phyloP scores from a whole-genome alignment of 2,329 filamentous ascomycete species.

The Ophiostoma novo-ulmi region DNA sequence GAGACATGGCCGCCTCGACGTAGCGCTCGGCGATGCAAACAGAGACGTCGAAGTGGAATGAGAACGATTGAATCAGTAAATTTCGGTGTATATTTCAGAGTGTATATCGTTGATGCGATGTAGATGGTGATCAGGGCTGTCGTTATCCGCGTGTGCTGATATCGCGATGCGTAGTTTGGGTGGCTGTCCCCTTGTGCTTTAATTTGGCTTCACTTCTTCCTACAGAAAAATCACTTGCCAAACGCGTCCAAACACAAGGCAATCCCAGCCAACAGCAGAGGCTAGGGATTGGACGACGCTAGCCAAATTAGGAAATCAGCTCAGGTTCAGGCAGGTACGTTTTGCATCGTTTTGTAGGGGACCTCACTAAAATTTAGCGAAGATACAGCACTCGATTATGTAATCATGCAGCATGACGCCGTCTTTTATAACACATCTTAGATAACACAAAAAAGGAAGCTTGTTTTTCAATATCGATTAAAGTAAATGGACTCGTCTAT shows the following conservation, averaged over 20 bases:
- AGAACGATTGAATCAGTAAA: neutral
- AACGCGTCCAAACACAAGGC: slow-evolving; percentile 24
- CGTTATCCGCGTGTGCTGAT: neutral
- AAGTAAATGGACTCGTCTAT: slow-evolving; percentile 13
- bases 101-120: neutral
- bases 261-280: slow-evolving; percentile 4
- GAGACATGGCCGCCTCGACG: slow-evolving; percentile 48
- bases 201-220: slow-evolving; percentile 15
- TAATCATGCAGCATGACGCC: neutral
- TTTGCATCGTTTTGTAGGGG: neutral
- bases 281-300: slow-evolving; percentile 5
- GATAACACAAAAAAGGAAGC: neutral
- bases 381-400: neutral
- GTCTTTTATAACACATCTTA: too few relatives aligned
- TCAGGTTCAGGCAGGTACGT: slow-evolving; percentile 8
- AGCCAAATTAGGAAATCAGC: slow-evolving; percentile 23
- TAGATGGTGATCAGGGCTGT: neutral
- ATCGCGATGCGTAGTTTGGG: neutral
- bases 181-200: slow-evolving; percentile 9
- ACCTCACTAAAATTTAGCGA: neutral
- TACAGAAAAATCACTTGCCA: slow-evolving; percentile 14
- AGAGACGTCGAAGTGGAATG: neutral
- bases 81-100: neutral
- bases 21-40: slow-evolving; percentile 13
- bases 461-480: neutral